phyloP scores from a whole-genome alignment of 2,329 filamentous ascomycete species.

The Cladosporium austrohemisphaericum region DNA sequence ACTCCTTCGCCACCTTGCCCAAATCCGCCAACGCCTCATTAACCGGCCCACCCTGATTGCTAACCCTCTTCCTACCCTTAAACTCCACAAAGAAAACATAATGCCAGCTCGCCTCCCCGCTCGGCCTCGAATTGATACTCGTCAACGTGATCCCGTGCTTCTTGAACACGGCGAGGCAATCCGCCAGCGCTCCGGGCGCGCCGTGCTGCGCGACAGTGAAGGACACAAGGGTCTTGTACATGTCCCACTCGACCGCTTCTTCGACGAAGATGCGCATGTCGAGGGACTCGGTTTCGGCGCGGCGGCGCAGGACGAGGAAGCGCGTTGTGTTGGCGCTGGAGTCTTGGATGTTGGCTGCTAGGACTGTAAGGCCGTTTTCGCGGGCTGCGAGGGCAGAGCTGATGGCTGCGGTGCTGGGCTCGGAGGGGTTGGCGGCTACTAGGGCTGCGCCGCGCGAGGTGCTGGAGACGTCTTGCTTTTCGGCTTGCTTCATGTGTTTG shows the following conservation, averaged over 20 bases:
- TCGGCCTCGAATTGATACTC: constrained; percentile 83
- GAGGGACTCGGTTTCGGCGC: constrained; percentile 5
- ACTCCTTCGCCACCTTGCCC: constrained; percentile 54
- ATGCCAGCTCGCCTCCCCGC: constrained; percentile 70
- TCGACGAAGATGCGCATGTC: constrained; percentile 1
- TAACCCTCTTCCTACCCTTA: constrained; percentile 59
- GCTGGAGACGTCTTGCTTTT: constrained; percentile 77
- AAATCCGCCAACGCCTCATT: constrained; percentile 59
- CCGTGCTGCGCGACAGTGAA: constrained; percentile 74
- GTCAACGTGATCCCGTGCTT: constrained; percentile 73
- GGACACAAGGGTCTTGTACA: constrained; percentile 68
- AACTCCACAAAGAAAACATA: constrained; percentile 97
- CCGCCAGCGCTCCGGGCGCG: constrained; percentile 75
- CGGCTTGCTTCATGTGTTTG: constrained; percentile 65
- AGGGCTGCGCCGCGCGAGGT: constrained; percentile 83
- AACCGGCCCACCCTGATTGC: constrained; percentile 48
- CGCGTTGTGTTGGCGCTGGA: constrained; percentile 71
- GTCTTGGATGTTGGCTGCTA: constrained; percentile 70
- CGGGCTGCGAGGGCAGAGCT: constrained; percentile 70
- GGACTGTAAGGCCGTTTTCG: constrained; percentile 62
- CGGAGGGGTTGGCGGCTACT: constrained; percentile 53
- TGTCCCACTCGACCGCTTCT: constrained; percentile 9
- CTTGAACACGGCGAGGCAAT: constrained; percentile 75
- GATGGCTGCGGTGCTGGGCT: constrained; percentile 68
- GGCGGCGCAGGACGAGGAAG: constrained; percentile 63